These are phyloP conservation scores for Bruguiera hainesii DNA, from an alignment of 441 rosid species.

Conservation along the genomic window DNA sequence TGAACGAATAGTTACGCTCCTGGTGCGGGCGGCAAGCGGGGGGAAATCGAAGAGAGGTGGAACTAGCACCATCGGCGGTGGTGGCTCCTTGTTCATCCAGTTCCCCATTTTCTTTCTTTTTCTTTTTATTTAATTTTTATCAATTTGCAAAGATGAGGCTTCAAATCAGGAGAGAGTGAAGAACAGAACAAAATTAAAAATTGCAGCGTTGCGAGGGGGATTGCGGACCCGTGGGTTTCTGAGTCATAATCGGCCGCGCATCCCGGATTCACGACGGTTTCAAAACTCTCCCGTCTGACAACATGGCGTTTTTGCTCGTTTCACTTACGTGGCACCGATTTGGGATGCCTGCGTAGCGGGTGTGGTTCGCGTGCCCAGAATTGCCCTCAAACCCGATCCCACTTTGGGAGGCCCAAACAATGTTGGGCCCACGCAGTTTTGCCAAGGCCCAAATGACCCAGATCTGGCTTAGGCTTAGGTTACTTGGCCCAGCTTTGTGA, in stretches of 20 bases:
- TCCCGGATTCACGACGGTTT: background rate
- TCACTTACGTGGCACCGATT: background rate
- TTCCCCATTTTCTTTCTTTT: conserved; percentile 51
- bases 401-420: no score
- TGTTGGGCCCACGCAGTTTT: no score
- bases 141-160: background rate
- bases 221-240: background rate
- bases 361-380: no score
- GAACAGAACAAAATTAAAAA: background rate
- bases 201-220: background rate
- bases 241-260: background rate
- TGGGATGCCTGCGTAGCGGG: background rate
- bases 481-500: no score
- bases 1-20: conserved; percentile 30
- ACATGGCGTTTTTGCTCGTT: background rate
- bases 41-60: conserved; percentile 95
- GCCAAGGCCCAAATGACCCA: no score
- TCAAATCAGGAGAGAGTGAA: background rate
- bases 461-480: no score
- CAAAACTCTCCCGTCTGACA: background rate
- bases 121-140: background rate
- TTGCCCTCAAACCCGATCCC: no score
- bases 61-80: conserved; percentile 86
- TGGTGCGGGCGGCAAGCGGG: conserved; percentile 82
- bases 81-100: conserved; percentile 53